Evolutionary conservation across 1,139 yeast genomes (phyloP), one percentile per base, ranked within the genome.

Genomic region (Yamadazyma mexicana): DNA sequence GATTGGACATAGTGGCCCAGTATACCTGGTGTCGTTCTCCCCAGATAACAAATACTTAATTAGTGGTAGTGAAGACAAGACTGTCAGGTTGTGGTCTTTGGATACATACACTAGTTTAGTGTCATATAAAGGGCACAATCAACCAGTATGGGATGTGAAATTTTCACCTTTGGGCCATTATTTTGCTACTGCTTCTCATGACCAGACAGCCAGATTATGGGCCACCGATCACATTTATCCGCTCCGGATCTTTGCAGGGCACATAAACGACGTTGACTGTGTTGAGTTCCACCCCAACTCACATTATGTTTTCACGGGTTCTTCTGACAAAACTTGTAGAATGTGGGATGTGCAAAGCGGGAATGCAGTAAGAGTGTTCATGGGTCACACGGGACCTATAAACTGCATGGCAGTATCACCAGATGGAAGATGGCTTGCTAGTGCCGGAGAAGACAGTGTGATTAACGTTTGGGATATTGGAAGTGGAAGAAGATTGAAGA

Each of bases 301-400:
- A 15, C 85, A 91, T 37, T 92, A 94, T 57, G 83, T 92, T 5
- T 83, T 92, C 52, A 91, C 98, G 0, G 98, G 98, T 1, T 88
- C 96, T 4, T 81, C 92, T 45, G 99, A 94, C 64, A 87, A 88
- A 66, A 88, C 98, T 0, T 85, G 95, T 56, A 75, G 98, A 50
- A 87, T 94, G 97, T 94, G 99, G 99, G 98, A 94, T 62, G 81
- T 94, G 25, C 80, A 83, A 37, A 78, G 83, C 32, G 99, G 98
- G 29, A 83, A 80, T 50, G 82, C 95, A 33, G 98, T 91, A 12
- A 78, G 98, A 47, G 82, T 92, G n/a, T 92, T 94, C 59, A 80
- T 88, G 63, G 98, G 98, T 1, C 98, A 92, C 55, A 82, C 94
- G 2, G 92, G 92, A 12, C 85, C 97, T 1, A 79, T 94, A 27